Conservation (phyloP, 2,329 filamentous ascomycete species). For the Tolypocladium sp. region DNA sequence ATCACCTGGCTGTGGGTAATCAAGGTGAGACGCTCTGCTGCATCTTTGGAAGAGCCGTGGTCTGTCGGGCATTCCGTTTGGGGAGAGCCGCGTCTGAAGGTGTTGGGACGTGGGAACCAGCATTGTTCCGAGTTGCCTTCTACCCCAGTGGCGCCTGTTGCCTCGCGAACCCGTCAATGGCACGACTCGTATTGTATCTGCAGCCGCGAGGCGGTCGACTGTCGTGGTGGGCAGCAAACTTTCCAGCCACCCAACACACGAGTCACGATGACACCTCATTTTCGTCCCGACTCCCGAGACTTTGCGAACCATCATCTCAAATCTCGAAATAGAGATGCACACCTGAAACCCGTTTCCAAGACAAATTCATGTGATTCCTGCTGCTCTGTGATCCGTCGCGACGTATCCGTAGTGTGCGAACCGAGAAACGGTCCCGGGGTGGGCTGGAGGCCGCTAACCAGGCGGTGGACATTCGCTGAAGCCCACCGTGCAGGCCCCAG, state of each 20-base stretch:
- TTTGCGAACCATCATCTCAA: neutral
- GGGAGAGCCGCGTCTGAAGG: neutral
- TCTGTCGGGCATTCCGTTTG: neutral
- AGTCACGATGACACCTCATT: neutral
- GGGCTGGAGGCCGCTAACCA: neutral
- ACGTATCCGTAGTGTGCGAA: neutral
- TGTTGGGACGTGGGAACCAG: neutral
- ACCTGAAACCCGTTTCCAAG: neutral
- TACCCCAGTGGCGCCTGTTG: neutral
- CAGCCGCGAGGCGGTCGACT: neutral
- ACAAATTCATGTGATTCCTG: neutral
- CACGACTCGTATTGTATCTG: neutral
- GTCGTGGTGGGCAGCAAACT: neutral
- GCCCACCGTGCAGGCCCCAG: neutral
- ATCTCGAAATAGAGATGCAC: neutral
- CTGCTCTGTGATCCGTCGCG: neutral
- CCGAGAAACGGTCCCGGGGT: neutral
- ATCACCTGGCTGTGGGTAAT: neutral
- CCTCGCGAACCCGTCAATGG: neutral
- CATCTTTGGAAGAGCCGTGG: neutral
- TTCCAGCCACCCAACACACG: neutral
- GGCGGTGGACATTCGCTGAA: neutral
- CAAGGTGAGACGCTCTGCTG: neutral
- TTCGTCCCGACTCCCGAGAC: neutral
- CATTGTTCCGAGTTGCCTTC: neutral